Evolutionary conservation across 176 grass and related monocot species (phyloP).

Genomic region (Juncus inflexus): DNA sequence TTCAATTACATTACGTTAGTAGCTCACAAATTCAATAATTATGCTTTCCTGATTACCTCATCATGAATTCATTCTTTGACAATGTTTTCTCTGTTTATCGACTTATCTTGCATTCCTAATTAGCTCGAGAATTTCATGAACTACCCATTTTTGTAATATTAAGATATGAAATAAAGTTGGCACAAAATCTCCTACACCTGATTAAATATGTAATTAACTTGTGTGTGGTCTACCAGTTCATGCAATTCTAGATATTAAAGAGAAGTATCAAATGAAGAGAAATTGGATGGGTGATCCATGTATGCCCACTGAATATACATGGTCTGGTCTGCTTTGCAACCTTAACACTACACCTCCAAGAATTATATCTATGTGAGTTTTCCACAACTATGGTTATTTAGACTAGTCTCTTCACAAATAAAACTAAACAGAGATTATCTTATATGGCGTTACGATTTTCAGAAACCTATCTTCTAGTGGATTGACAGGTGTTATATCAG

Average conservation of each 20-base stretch:
- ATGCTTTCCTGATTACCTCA: too few relatives aligned
- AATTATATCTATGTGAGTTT: conserved; percentile 35
- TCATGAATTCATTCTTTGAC: too few relatives aligned
- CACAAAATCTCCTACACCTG: too few relatives aligned
- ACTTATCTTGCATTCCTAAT: too few relatives aligned
- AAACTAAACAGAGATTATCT: neutral
- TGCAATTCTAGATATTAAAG: conserved; percentile 42
- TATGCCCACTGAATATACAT: conserved; percentile 3
- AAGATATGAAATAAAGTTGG: too few relatives aligned
- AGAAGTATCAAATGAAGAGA: conserved; percentile 29
- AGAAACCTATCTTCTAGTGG: conserved; percentile 34
- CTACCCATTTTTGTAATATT: too few relatives aligned
- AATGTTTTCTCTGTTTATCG: too few relatives aligned
- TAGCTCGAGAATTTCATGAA: too few relatives aligned
- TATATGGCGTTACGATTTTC: conserved; percentile 8
- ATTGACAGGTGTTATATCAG: conserved; percentile 25
- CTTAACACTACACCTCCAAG: neutral
- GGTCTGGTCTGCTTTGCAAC: conserved; percentile 42
- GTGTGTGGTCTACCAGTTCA: conserved; percentile 24
- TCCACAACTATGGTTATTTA: neutral
- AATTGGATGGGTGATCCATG: conserved; percentile 68
- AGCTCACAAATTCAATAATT: too few relatives aligned
- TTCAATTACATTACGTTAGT: too few relatives aligned
- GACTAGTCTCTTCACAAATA: neutral
- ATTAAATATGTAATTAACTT: neutral